Evolutionary conservation across 768 basidiomycete genomes (phyloP), one percentile per base, ranked within the genome.

Genomic region (Mycena alexandri): DNA sequence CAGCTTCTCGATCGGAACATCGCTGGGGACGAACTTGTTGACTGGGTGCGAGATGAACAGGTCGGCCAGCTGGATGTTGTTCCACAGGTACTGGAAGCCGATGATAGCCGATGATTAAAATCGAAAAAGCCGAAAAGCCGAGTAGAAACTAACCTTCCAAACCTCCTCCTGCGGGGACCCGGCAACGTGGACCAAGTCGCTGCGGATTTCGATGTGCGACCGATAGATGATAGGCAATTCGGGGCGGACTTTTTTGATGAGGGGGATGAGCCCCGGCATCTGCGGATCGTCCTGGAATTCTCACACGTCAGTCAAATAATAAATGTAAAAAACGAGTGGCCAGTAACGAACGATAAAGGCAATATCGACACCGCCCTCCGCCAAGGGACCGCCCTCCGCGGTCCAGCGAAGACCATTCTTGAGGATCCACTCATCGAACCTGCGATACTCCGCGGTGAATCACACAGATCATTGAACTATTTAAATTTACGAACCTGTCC

Each of bases 41-140:
- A 98, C 95, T 19, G 96, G 96, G 77, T 98, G 96, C 77, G 85
- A 89, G 87, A 97, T 91, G 83, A 97, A 98, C 74, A 96, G 78
- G 82, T 98, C 96, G 47, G 93, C 91, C 34, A 91, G 85, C 76
- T 94, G 86, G 74, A 98, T 95, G 79, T 93, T 95, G 72, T 94
- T 90, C 92, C 93, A 98, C 16, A 98, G 86, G 79, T 95, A 98
- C 73, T 96, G 29, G 6, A 29, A 29, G 29, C 6, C 6, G 87
- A 47, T 41, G 38, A 46, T 54, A 5, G 52, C 34, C 52, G 41
- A 47, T 59, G 16, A 53, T 55, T 22, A 22, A 54, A 17, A 8
- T 25, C 52, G 25, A 34, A 17, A 11, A 12, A 6, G 29, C 2
- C 12, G 9, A 43, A 67, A 38, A 3, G 16, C 17, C 29, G 38